A percentile compares a stretch with the other conserved stretches of the same genome.
phyloP scores from a whole-genome alignment of 2,329 filamentous ascomycete species.

The Colletotrichum sp. region DNA sequence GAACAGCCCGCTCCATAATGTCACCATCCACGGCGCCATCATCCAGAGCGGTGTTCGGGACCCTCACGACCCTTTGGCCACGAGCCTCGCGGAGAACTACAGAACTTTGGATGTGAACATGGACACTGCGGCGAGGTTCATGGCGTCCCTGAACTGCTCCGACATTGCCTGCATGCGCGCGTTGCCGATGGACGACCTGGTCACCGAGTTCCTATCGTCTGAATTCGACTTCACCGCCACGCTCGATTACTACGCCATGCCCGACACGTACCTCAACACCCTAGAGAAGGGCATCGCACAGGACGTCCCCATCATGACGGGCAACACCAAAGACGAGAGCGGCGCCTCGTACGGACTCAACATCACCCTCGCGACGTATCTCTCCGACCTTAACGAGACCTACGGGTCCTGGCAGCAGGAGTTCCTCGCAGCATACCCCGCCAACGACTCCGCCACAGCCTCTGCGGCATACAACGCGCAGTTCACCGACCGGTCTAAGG shows the following conservation, averaged over 20 bases:
- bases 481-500: background rate
- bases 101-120: background rate
- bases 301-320: constrained; percentile 25
- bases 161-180: background rate
- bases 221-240: background rate
- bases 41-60: background rate
- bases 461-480: background rate
- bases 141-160: background rate
- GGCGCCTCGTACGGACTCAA: background rate
- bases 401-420: background rate
- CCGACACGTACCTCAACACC: background rate
- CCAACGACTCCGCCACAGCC: background rate
- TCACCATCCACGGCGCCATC: background rate
- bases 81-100: background rate
- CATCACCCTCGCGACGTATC: background rate
- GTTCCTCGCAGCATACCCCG: background rate
- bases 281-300: background rate
- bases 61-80: background rate
- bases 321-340: background rate
- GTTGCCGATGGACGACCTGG: background rate
- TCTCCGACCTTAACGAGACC: background rate
- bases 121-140: background rate
- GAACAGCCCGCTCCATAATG: background rate
- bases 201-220: background rate
- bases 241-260: constrained; percentile 22